These are phyloP conservation scores for Daedaleopsis sinensis DNA, from an alignment of 768 basidiomycete species.

Conservation along the genomic window DNA sequence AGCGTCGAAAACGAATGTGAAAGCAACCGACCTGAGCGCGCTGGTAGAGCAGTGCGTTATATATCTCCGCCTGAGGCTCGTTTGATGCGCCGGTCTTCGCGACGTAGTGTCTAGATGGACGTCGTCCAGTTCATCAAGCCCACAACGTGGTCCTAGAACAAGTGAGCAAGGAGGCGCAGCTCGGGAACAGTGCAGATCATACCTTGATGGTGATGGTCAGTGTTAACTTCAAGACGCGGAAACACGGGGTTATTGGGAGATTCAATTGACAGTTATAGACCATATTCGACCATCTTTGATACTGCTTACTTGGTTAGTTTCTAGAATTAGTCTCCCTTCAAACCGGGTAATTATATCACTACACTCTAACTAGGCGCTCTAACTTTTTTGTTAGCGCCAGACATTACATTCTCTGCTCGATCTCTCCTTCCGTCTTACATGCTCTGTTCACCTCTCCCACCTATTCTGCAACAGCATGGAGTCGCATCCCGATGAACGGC, in stretches of 20 bases:
- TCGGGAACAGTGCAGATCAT: neutral
- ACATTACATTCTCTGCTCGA: neutral
- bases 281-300: no score
- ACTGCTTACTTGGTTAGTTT: neutral
- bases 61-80: constrained; percentile 3
- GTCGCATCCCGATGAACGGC: constrained; percentile 17
- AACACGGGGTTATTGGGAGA: no score
- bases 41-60: neutral
- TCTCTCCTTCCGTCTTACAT: neutral
- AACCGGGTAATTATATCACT: no score
- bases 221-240: constrained; percentile 5
- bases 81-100: constrained; percentile 18
- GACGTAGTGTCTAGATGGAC: constrained; percentile 2
- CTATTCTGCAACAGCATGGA: constrained; percentile 2
- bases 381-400: no score
- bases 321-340: neutral
- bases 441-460: neutral
- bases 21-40: neutral
- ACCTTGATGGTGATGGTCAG: constrained; percentile 10
- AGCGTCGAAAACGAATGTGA: constrained; percentile 7
- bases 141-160: neutral
- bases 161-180: neutral
- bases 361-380: no score
- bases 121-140: constrained; percentile 14
- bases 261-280: no score